phyloP scores from a whole-genome alignment of 192 early-diverging fungal species.

The Pecoramyces ruminantium region DNA sequence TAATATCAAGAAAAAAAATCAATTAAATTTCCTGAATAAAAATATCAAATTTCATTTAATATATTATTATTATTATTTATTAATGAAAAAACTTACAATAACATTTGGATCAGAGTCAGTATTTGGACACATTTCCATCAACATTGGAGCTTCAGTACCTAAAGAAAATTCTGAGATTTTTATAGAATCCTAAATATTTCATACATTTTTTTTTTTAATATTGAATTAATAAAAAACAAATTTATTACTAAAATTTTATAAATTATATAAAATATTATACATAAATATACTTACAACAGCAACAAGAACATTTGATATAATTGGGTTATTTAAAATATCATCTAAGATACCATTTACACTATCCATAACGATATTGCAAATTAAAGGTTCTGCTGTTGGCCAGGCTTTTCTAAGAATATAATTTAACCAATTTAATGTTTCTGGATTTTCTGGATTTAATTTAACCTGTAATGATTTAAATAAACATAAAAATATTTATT shows the following conservation, averaged over 20 bases:
- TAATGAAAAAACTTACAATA: not conserved
- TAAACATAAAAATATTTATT: no score
- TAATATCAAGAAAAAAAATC: no score
- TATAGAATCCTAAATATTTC: not conserved
- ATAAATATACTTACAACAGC: not conserved
- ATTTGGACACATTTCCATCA: not conserved
- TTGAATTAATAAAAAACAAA: no score
- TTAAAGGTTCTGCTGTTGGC: not conserved
- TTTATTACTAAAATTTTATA: no score
- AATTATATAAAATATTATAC: no score
- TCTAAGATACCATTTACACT: not conserved
- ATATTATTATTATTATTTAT: no score
- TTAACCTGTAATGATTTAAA: not conserved
- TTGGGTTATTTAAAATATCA: not conserved
- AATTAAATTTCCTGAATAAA: no score
- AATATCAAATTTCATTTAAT: no score
- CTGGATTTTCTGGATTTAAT: not conserved
- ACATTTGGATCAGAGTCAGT: not conserved
- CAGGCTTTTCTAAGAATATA: not conserved
- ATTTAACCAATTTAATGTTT: not conserved
- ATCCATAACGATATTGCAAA: not conserved
- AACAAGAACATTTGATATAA: not conserved
- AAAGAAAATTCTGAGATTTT: not conserved
- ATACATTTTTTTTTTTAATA: no score
- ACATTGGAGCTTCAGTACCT: not conserved